A percentile compares a stretch with the other conserved stretches of the same genome.
phyloP scores from a whole-genome alignment of 2,329 filamentous ascomycete species.

The Tolypocladium pustulatum region DNA sequence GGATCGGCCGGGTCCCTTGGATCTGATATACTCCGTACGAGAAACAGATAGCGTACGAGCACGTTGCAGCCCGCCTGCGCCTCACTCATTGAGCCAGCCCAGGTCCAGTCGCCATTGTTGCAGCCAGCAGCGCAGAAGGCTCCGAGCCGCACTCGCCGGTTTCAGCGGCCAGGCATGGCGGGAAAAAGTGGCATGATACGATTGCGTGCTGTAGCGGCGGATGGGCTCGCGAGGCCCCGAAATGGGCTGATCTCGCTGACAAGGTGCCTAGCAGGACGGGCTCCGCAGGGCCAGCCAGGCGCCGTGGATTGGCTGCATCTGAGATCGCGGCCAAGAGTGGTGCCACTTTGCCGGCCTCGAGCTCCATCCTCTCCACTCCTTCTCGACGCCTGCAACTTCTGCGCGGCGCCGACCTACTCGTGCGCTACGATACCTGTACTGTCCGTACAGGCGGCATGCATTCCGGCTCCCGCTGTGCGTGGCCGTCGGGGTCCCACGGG shows the following conservation, averaged over 20 bases:
- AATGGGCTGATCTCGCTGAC: slow-evolving; percentile 23
- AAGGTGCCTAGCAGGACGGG: slow-evolving; percentile 2
- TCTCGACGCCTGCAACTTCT: neutral
- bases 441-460: too few species aligned
- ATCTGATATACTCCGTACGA: neutral
- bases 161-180: neutral
- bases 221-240: slow-evolving; percentile 20
- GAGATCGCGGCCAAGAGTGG: slow-evolving; percentile 1
- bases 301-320: slow-evolving; percentile 3
- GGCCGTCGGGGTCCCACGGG: too few species aligned
- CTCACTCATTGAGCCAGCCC: too few species aligned
- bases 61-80: neutral
- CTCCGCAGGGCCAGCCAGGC: neutral
- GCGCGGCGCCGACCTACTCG: neutral
- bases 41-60: neutral
- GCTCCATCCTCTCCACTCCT: neutral
- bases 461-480: too few species aligned
- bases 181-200: slow-evolving; percentile 25
- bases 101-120: too few species aligned
- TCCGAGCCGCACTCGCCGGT: neutral
- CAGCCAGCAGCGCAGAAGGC: neutral
- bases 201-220: slow-evolving; percentile 15
- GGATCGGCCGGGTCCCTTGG: neutral
- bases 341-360: neutral
- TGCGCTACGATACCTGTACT: too few species aligned